Base-by-base conservation (phyloP, 2,329 filamentous ascomycete genomes). In the Exserohilum turcica region DNA sequence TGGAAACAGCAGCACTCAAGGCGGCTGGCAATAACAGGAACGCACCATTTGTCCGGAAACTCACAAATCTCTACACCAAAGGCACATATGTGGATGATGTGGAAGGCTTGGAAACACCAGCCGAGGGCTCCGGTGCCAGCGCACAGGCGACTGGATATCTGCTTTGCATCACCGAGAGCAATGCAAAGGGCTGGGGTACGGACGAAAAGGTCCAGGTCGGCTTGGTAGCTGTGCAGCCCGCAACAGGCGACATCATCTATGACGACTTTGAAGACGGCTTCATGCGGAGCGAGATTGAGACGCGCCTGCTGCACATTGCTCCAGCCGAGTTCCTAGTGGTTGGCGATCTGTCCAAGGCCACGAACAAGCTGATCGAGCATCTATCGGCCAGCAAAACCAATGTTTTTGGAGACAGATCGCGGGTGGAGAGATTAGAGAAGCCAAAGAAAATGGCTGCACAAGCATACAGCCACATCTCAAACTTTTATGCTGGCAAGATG, bases 11-110 rank as follows among this genome's bases (percentile, higher is more conserved):
- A 2, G 94, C 94, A 0, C 79, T 99, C 56, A 99, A 99, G 73
- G 96, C 96, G 59, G 94, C 86, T 1, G 93, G 94, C 38, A 92
- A 96, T 71, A 99, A 97, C 74, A 86, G 91, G 52, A 97, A 96
- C 69, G 85, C 92, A 0, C 92, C 94, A 0, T 99, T 99, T 65
- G 85, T 91, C 32, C 86, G 94, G 31, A 94, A 96, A 66, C 85
- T 99, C 66, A 97, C 94, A 13, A 97, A 96, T 68, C 82, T 99
- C 6, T 99, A 99, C 76, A 99, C 94, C 7, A 99, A 97, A 74
- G 94, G 92, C 37, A 99, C 94, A 2, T 99, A 97, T 65, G 88
- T 99, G 51, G 94, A 97, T 68, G 94, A 99, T 72, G 83, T 90
- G 8, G 93, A 94, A 57, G 91, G 91, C 21, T 76, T 96, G 5